These are phyloP conservation scores for Backusella macrospora DNA, from an alignment of 192 early-diverging fungal genomes.

Conservation along the genomic window DNA sequence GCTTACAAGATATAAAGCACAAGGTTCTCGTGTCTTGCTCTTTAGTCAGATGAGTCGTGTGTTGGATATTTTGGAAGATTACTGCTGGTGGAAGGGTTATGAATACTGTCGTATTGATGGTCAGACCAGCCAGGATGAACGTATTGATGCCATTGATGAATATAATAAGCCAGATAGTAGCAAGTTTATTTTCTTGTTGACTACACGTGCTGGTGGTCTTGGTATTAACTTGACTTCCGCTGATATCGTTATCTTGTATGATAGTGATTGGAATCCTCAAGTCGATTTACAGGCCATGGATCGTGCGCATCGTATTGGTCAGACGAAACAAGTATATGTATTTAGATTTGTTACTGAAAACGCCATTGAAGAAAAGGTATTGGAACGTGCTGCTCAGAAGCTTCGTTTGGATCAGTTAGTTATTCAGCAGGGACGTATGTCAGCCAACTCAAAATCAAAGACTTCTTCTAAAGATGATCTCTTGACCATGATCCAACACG, in stretches of 20 bases:
- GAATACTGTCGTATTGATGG: slow-evolving; percentile 97
- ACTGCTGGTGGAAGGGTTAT: slow-evolving; percentile 89
- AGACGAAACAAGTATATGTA: slow-evolving; percentile 97
- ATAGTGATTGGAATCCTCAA: slow-evolving; percentile 96
- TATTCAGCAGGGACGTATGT: slow-evolving; percentile 93
- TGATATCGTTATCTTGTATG: slow-evolving; percentile 95
- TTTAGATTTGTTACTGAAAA: slow-evolving; percentile 97
- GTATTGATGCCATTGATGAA: slow-evolving; percentile 91
- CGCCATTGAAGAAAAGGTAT: slow-evolving; percentile 96
- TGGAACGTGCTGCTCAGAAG: slow-evolving; percentile 97
- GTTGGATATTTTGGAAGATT: slow-evolving; percentile 98
- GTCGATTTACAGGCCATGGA: slow-evolving; percentile 94
- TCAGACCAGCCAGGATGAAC: slow-evolving; percentile 91
- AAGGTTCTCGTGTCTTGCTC: slow-evolving; percentile 93
- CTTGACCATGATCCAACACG: slow-evolving; percentile 96
- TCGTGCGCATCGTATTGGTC: slow-evolving; percentile 98
- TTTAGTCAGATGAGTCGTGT: slow-evolving; percentile 99
- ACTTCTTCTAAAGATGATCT: slow-evolving; percentile 79
- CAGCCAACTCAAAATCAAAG: slow-evolving; percentile 35
- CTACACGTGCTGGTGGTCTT: slow-evolving; percentile 95
- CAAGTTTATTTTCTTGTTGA: slow-evolving; percentile 96
- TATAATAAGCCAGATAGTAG: slow-evolving; percentile 87
- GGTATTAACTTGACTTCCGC: slow-evolving; percentile 97
- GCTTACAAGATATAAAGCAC: slow-evolving; percentile 72
- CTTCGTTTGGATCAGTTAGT: slow-evolving; percentile 95